Base-by-base conservation (phyloP, 2,329 filamentous ascomycete species). In the Colletotrichum phormii region DNA sequence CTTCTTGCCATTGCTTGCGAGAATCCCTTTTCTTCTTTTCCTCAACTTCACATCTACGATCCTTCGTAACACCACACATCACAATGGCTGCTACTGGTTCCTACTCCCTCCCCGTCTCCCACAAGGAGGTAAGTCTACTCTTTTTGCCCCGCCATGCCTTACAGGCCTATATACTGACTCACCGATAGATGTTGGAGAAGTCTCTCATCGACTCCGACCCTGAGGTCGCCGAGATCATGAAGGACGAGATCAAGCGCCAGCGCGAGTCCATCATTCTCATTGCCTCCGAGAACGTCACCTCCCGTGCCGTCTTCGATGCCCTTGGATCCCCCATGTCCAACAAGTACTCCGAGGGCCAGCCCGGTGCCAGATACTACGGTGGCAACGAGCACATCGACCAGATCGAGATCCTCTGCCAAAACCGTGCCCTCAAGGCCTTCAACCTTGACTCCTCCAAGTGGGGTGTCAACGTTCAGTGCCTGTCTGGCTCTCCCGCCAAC, bases 321-420 rank as follows among this genome's bases (percentile, higher is more conserved):
- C 92, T 99, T 77, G 97, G 97, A 80, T 95, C 92, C 72, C 93
- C 94, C 84, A 97, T 97, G 94, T 95, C 94, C 85, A 98, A 99
- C 91, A 99, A 99, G 89, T 99, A 99, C 91, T 98, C 95, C 22
- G 97, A 99, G 89, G 97, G 97, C 77, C 98, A 98, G 85, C 97
- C 97, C 77, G 97, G 97, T 83, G 97, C 97, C 79, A 93, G 97
- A 85, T 99, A 99, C 91, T 99, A 99, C 82, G 97, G 97, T 82
- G 97, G 97, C 82, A 99, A 99, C 89, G 94, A 99, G 89, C 95
- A 97, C 90, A 99, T 99, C 78, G 97, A 99, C 85, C 89, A 94
- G 85, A 95, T 98, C 80, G 97, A 99, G 90, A 90, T 94, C 77
- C 93, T 97, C 74, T 99, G 97, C 90, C 97, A 99, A 89, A 89